Base-by-base conservation (phyloP, 768 basidiomycete genomes). In the Pulveroboletus sp. region DNA sequence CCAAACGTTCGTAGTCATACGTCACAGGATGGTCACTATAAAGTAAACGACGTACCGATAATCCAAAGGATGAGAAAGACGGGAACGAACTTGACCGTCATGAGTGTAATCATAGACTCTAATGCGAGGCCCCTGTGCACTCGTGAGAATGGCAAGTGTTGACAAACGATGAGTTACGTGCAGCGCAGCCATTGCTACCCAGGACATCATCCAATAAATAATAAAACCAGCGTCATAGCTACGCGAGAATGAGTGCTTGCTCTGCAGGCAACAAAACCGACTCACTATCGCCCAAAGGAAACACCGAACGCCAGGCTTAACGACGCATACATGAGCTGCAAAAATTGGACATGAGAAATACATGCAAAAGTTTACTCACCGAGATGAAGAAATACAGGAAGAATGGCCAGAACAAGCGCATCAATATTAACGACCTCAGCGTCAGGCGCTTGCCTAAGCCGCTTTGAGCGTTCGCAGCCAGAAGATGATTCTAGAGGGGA, bases 151-250 rank as follows among this genome's bases (percentile, higher is more conserved):
- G 19, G 4, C 27, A 11, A 22, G n/a, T 24, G 27, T 14, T 1
- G 14, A 22, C 8, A 40, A 39, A 4, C 14, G 41, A 26, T 5
- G 23, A 47, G 30, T 36, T 30, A 67, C 78, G n/a, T 63, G 75
- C 80, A 80, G 66, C 1, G 81, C 71, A 8, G 74, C 61, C 82
- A 85, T 85, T 32, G 72, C 76, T 31, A 70, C 34, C 71, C 74
- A 85, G 49, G 77, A 78, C 51, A 83, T 67, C 80, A 83, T 82
- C 84, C 85, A 86, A 59, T 80, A 85, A 23, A 85, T 67, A 29
- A 84, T 52, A 55, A 85, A 82, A 0, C 84, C 84, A 1, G 65
- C 63, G 16, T 78, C 78, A 43, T 75, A 81, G 47, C 77, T 73
- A 43, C 17, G 6, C 5, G 24, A 27, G 13, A 31, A 17, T 58